Evolutionary conservation across 192 early-diverging fungal species (phyloP).

Genomic region (Linderina pennispora): DNA sequence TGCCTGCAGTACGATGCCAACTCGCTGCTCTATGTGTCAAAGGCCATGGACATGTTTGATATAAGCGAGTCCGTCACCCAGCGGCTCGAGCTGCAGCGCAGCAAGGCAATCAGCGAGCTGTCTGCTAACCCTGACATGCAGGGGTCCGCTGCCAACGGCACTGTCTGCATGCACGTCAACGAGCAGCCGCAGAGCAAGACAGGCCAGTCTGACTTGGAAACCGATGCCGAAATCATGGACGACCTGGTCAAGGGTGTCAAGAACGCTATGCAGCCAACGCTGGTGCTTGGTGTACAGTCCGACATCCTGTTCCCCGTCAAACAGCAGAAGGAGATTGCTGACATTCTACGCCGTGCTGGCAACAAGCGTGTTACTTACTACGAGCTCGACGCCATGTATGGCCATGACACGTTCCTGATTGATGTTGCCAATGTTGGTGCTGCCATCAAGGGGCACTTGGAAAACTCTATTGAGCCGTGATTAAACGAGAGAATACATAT

Average conservation of each 20-base stretch:
- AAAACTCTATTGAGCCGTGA: constrained; percentile 25
- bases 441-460: constrained; percentile 88
- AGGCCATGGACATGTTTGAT: constrained; percentile 99
- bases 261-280: constrained; percentile 56
- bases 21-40: constrained; percentile 88
- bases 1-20: constrained; percentile 92
- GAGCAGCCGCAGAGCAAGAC: constrained; percentile 14
- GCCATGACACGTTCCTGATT: constrained; percentile 96
- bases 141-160: not conserved
- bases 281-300: constrained; percentile 90
- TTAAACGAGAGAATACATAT: not conserved
- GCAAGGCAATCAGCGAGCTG: constrained; percentile 21
- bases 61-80: constrained; percentile 58
- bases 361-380: constrained; percentile 93
- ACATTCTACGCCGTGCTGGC: constrained; percentile 73
- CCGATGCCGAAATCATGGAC: constrained; percentile 30
- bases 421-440: constrained; percentile 85
- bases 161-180: constrained; percentile 18
- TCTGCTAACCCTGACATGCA: not conserved
- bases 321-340: constrained; percentile 96
- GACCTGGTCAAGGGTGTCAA: constrained; percentile 71
- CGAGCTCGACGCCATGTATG: constrained; percentile 94
- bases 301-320: constrained; percentile 93
- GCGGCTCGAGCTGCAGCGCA: constrained; percentile 37
- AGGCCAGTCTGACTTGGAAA: constrained; percentile 18